phyloP scores from a whole-genome alignment of 257 asterid species.

The Echites panduratus region DNA sequence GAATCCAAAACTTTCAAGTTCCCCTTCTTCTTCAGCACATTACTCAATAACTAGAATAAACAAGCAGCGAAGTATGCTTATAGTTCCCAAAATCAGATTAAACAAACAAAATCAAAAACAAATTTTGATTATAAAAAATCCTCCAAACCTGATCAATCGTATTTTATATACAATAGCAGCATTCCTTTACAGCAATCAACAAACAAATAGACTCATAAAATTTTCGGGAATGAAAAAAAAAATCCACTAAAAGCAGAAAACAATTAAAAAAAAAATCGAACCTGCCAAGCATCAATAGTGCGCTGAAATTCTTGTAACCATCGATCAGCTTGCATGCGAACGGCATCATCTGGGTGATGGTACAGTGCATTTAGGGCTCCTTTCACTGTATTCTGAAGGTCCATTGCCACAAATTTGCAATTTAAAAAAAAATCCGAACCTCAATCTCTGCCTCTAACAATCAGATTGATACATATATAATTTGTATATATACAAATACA shows the following conservation, averaged over 20 bases:
- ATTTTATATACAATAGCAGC: no score
- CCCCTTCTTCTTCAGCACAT: background rate
- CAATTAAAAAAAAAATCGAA: conserved; percentile 11
- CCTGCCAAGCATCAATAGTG: conserved; percentile 99
- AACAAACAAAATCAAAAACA: background rate
- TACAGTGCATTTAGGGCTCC: conserved; percentile 98
- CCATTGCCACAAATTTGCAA: conserved; percentile 37
- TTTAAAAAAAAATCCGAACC: background rate
- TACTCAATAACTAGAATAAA: background rate
- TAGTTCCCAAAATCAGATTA: no score
- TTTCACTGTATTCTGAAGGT: conserved; percentile 92
- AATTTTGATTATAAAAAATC: background rate
- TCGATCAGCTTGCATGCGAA: conserved; percentile 94
- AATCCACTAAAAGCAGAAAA: background rate
- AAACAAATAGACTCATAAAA: background rate
- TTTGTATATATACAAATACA: background rate
- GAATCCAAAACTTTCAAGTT: background rate
- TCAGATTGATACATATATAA: background rate
- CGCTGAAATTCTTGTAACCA: conserved; percentile 97
- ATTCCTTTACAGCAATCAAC: background rate
- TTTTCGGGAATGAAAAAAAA: background rate
- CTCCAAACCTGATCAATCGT: conserved; percentile 6
- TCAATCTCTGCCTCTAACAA: background rate
- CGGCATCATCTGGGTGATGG: conserved; percentile 93
- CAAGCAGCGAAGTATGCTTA: background rate